Conservation (phyloP, 148 eudicot species). For the Silene uniflora region DNA sequence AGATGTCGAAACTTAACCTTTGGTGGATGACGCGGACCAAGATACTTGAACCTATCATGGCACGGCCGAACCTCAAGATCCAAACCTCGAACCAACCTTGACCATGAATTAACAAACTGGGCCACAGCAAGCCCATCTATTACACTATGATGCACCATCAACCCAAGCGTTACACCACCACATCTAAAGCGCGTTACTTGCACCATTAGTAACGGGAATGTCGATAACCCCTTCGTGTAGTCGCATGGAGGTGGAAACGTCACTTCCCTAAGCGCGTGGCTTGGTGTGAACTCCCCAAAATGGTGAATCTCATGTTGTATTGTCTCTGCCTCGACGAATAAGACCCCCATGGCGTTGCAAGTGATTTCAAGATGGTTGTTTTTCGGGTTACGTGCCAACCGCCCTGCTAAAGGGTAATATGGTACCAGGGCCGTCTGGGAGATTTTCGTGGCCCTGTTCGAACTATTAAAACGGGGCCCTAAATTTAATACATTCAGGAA, state of each 20-base stretch:
- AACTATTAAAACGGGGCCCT: no score
- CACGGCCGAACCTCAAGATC: slow-evolving; percentile 23
- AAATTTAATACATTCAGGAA: no score
- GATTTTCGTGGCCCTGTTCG: no score
- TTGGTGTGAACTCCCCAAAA: slow-evolving; percentile 47
- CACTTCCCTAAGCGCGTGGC: slow-evolving; percentile 28
- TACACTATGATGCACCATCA: slow-evolving; percentile 26
- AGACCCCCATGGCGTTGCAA: slow-evolving; percentile 26
- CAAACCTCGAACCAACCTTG: slow-evolving; percentile 29
- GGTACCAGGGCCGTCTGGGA: no score
- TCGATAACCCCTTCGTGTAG: slow-evolving; percentile 25
- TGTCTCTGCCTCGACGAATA: slow-evolving; percentile 27
- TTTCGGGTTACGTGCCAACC: slow-evolving; percentile 19
- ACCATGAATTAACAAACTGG: slow-evolving; percentile 31
- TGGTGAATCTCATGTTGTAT: slow-evolving; percentile 19
- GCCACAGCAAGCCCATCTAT: slow-evolving; percentile 25
- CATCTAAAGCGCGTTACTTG: slow-evolving; percentile 39
- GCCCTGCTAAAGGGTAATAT: slow-evolving; percentile 35
- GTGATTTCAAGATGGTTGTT: slow-evolving; percentile 23
- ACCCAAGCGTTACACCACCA: slow-evolving; percentile 31
- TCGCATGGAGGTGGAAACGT: slow-evolving; percentile 36
- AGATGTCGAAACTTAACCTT: slow-evolving; percentile 28
- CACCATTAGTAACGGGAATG: slow-evolving; percentile 37
- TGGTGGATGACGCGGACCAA: slow-evolving; percentile 25
- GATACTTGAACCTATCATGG: slow-evolving; percentile 14